Percentiles rank a stretch among this genome's conserved stretches.
phyloP scores from a whole-genome alignment of 768 basidiomycete species.

The Boletellus ananas region DNA sequence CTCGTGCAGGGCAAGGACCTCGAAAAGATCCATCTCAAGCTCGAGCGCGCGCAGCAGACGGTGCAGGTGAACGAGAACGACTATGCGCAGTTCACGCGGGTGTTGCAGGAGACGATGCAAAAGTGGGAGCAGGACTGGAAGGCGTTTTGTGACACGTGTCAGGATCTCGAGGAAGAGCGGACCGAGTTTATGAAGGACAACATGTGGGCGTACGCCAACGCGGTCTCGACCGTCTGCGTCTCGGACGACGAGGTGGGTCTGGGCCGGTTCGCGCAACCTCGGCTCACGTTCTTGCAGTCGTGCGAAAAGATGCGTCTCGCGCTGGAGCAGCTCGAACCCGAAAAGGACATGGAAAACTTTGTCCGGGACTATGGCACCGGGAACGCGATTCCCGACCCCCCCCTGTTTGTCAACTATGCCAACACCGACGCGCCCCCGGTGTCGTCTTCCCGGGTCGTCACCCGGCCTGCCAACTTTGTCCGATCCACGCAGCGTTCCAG shows the following conservation, averaged over 20 bases:
- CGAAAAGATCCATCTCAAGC: constrained; percentile 82
- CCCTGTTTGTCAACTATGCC: constrained; percentile 80
- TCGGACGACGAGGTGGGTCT: constrained; percentile 84
- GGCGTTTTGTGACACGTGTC: constrained; percentile 87
- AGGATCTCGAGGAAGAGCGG: constrained; percentile 95
- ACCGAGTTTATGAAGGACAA: constrained; percentile 93
- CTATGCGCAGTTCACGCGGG: constrained; percentile 81
- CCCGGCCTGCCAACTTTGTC: constrained; percentile 53
- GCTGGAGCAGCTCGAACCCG: constrained; percentile 85
- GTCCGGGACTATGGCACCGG: constrained; percentile 89
- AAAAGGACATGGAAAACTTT: constrained; percentile 85
- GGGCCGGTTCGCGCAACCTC: too few species aligned
- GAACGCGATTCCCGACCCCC: constrained; percentile 81
- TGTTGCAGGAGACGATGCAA: constrained; percentile 68
- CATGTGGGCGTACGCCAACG: constrained; percentile 95
- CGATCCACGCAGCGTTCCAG: constrained; percentile 37
- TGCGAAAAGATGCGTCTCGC: constrained; percentile 86
- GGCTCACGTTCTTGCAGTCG: too few species aligned
- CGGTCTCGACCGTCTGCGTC: constrained; percentile 93
- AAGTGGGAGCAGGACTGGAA: constrained; percentile 97
- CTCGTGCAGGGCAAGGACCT: constrained; percentile 91
- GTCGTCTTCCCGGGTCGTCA: constrained; percentile 52
- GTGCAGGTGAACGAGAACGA: constrained; percentile 91
- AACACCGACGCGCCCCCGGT: constrained; percentile 61
- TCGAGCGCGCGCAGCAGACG: constrained; percentile 85